A percentile compares a stretch with the other conserved stretches of the same genome.
These are phyloP conservation scores for Daedaleopsis sinensis DNA, from an alignment of 768 basidiomycete genomes.

Conservation along the genomic window DNA sequence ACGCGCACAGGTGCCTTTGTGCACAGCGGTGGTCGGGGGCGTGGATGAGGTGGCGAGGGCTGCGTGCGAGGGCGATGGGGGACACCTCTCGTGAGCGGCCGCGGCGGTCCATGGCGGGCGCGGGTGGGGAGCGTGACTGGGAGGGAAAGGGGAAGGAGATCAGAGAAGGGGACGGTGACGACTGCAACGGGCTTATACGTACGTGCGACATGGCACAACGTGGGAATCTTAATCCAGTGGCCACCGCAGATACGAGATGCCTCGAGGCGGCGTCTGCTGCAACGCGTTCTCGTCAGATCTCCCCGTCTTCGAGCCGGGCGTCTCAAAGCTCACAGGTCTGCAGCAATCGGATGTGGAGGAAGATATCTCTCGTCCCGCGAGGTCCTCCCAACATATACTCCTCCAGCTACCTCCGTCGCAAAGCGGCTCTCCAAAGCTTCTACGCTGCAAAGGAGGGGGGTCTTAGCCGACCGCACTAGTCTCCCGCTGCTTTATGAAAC, in stretches of 20 bases:
- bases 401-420: not conserved
- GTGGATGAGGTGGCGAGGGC: slow-evolving; percentile 17
- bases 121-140: slow-evolving; percentile 12
- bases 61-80: slow-evolving; percentile 24
- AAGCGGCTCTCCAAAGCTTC: not conserved
- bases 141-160: slow-evolving; percentile 12
- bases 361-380: too few relatives aligned
- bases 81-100: slow-evolving; percentile 32
- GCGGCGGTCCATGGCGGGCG: slow-evolving; percentile 29
- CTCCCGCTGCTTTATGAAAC: slow-evolving; percentile 10
- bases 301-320: too few relatives aligned
- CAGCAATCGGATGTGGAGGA: too few relatives aligned
- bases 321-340: too few relatives aligned
- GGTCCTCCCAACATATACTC: too few relatives aligned
- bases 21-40: slow-evolving; percentile 14
- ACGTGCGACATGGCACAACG: slow-evolving; percentile 4
- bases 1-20: slow-evolving; percentile 3
- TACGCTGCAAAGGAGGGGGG: slow-evolving; percentile 2
- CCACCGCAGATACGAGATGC: slow-evolving; percentile 5
- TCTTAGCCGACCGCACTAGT: slow-evolving; percentile 1
- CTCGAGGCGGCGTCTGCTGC: slow-evolving; percentile 19
- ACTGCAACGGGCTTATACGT: slow-evolving; percentile 25
- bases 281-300: not conserved
- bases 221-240: too few relatives aligned
- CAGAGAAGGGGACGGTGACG: slow-evolving; percentile 22